Percentiles rank a stretch among this genome's conserved stretches.
Conservation (phyloP, 2,329 filamentous ascomycete species). For the Orbilia quercus region DNA sequence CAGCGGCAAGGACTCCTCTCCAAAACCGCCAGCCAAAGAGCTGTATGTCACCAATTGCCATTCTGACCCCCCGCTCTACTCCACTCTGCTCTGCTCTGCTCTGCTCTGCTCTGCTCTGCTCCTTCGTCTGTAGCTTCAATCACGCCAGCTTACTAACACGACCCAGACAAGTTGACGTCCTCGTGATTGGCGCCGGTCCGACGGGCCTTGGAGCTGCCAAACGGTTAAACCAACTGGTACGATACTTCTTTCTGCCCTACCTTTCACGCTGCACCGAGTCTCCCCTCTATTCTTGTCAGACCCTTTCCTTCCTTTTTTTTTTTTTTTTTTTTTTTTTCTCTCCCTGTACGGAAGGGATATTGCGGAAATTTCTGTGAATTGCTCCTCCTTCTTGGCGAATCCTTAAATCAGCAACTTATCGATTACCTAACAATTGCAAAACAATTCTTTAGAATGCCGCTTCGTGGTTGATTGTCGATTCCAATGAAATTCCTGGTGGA, state of each 20-base stretch:
- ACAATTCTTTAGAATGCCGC: constrained; percentile 75
- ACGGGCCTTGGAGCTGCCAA: constrained; percentile 98
- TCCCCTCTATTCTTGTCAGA: neutral
- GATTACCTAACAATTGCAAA: constrained; percentile 55
- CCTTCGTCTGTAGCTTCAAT: neutral
- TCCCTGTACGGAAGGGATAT: neutral
- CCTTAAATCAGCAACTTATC: too few relatives aligned
- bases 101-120: too few relatives aligned
- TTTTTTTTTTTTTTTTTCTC: neutral
- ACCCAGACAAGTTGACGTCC: constrained; percentile 86
- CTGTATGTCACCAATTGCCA: constrained; percentile 18
- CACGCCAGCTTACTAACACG: constrained; percentile 17
- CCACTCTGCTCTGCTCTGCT: too few relatives aligned
- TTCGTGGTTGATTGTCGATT: constrained; percentile 96
- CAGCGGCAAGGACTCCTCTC: constrained; percentile 29
- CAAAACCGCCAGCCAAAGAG: constrained; percentile 19
- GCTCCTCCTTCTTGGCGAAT: too few relatives aligned
- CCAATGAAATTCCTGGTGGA: constrained; percentile 90
- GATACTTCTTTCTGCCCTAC: constrained; percentile 60
- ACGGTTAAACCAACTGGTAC: constrained; percentile 93
- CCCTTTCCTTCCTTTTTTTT: neutral
- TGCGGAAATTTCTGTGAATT: too few relatives aligned
- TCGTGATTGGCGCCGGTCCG: constrained; percentile 96
- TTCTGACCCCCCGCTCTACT: neutral
- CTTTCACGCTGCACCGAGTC: neutral